Conservation (phyloP, 73 alveolate genomes). For the Blepharisma stoltei region DNA sequence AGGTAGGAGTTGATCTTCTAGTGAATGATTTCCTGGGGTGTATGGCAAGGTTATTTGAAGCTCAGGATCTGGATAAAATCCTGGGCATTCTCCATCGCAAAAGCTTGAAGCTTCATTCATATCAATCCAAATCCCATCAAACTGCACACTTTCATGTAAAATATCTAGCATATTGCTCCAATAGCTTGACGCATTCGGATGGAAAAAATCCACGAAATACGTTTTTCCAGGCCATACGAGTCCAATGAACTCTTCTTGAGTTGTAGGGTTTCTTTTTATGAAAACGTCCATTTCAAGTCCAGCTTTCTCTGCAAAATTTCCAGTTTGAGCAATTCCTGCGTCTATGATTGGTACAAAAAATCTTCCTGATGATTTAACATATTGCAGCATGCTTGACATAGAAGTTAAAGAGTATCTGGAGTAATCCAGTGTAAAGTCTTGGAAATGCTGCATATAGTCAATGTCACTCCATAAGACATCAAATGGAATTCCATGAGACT, state of each 20-base stretch:
- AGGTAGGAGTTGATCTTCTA: background rate
- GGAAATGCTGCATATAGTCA: slow-evolving; percentile 87
- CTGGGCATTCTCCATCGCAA: slow-evolving; percentile 65
- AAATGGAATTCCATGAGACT: slow-evolving; percentile 69
- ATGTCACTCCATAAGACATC: slow-evolving; percentile 97
- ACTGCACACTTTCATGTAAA: slow-evolving; percentile 55
- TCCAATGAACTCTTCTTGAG: slow-evolving; percentile 55
- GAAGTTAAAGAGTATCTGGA: slow-evolving; percentile 41
- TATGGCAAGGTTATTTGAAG: slow-evolving; percentile 62
- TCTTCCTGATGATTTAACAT: slow-evolving; percentile 47
- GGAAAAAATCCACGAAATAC: slow-evolving; percentile 83
- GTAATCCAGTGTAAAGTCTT: slow-evolving; percentile 54
- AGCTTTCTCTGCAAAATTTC: slow-evolving; percentile 57
- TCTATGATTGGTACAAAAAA: slow-evolving; percentile 90
- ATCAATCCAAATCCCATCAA: slow-evolving; percentile 97
- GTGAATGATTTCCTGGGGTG: slow-evolving; percentile 81
- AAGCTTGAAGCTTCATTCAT: slow-evolving; percentile 92
- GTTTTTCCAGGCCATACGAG: slow-evolving; percentile 96
- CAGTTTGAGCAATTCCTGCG: slow-evolving; percentile 73
- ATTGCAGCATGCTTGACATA: slow-evolving; percentile 30
- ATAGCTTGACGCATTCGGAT: slow-evolving; percentile 65
- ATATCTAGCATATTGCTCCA: slow-evolving; percentile 65
- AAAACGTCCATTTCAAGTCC: slow-evolving; percentile 75
- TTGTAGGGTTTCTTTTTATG: slow-evolving; percentile 68
- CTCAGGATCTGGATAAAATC: slow-evolving; percentile 56